These are phyloP conservation scores for Silene uniflora DNA, from an alignment of 148 eudicot genomes.

Conservation along the genomic window DNA sequence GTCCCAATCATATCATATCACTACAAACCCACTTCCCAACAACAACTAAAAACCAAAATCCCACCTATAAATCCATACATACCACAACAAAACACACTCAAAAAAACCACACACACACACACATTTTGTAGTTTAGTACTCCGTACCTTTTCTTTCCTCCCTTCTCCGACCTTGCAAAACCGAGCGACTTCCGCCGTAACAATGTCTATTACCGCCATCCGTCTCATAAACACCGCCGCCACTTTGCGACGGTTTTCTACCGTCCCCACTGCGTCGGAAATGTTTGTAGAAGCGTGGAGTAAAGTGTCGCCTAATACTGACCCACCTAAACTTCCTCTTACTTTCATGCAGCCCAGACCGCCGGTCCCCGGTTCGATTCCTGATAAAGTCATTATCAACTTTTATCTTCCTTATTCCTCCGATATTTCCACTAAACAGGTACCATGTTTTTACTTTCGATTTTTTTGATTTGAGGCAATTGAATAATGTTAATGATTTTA, in stretches of 20 bases:
- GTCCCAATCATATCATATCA: no score
- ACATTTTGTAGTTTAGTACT: background rate
- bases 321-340: slow-evolving; percentile 54
- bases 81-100: background rate
- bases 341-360: slow-evolving; percentile 42
- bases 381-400: slow-evolving; percentile 49
- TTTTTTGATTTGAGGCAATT: no score
- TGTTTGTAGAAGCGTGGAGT: slow-evolving; percentile 52
- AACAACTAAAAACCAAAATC: slow-evolving; percentile 3
- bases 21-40: background rate
- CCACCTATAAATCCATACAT: background rate
- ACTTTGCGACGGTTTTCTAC: slow-evolving; percentile 39
- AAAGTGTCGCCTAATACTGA: slow-evolving; percentile 42
- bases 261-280: slow-evolving; percentile 28
- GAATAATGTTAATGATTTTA: background rate
- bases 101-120: background rate
- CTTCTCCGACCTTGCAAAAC: slow-evolving; percentile 37
- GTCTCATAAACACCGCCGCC: slow-evolving; percentile 28
- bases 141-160: background rate
- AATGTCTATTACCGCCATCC: slow-evolving; percentile 34
- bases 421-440: slow-evolving; percentile 48
- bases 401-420: slow-evolving; percentile 46
- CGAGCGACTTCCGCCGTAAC: slow-evolving; percentile 38
- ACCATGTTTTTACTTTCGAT: background rate
- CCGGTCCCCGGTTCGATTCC: slow-evolving; percentile 43